phyloP scores from a whole-genome alignment of 2,329 filamentous ascomycete species.

The Trichoderma harzianum region DNA sequence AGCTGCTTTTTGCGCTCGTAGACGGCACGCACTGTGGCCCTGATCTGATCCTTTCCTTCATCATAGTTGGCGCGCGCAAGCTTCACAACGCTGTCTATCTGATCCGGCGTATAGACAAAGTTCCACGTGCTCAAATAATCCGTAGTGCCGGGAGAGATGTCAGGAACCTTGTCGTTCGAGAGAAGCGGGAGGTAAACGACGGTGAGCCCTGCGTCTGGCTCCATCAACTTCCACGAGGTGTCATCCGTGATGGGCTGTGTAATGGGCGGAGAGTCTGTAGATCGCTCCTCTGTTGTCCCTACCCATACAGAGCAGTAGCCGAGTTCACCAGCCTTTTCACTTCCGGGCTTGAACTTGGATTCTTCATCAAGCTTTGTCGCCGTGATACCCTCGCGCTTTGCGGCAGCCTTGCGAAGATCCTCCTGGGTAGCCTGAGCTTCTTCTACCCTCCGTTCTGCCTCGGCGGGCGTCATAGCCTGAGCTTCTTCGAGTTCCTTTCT shows the following conservation, averaged over 20 bases:
- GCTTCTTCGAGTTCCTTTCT: constrained; percentile 63
- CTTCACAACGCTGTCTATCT: constrained; percentile 80
- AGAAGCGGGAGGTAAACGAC: constrained; percentile 90
- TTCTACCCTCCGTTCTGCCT: constrained; percentile 62
- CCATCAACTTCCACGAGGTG: constrained; percentile 63
- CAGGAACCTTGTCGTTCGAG: constrained; percentile 73
- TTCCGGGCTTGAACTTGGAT: constrained; percentile 40
- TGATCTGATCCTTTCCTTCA: constrained; percentile 76
- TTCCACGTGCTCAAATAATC: constrained; percentile 98
- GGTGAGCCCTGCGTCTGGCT: constrained; percentile 78
- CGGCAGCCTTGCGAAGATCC: constrained; percentile 27
- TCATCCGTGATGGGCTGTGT: constrained; percentile 57
- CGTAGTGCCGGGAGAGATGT: constrained; percentile 76
- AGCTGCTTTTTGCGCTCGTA: constrained; percentile 84
- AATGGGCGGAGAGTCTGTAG: constrained; percentile 49
- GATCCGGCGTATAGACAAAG: constrained; percentile 88
- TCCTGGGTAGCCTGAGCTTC: constrained; percentile 53
- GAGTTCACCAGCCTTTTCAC: constrained; percentile 57
- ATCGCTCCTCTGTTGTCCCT: constrained; percentile 73
- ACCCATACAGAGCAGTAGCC: constrained; percentile 96
- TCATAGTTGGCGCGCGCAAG: constrained; percentile 84
- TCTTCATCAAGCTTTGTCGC: constrained; percentile 28
- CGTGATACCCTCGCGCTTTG: constrained; percentile 26
- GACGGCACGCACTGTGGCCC: constrained; percentile 75
- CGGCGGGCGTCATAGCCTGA: constrained; percentile 55